These are phyloP conservation scores for Aristolochia californica DNA, from an alignment of 164 flowering plant genomes.

Conservation along the genomic window DNA sequence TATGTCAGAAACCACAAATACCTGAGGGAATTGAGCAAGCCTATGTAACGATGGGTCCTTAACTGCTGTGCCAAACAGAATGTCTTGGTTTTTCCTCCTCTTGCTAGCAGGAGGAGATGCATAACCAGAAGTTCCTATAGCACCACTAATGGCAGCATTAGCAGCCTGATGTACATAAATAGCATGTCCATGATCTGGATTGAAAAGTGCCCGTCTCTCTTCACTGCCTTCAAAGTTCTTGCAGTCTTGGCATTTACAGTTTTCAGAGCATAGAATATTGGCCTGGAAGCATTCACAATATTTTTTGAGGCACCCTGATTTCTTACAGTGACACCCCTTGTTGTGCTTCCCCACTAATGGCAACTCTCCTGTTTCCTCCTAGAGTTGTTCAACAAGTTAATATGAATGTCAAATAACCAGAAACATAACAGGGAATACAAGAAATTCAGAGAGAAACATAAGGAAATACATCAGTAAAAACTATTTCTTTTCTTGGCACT, in stretches of 20 bases:
- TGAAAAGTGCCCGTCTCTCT: constrained; percentile 85
- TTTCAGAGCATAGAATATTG: constrained; percentile 90
- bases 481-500: no score
- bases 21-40: constrained; percentile 58
- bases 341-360: constrained; percentile 69
- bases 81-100: constrained; percentile 69
- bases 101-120: constrained; percentile 63
- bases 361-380: constrained; percentile 71
- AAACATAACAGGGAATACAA: background rate
- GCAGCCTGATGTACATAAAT: constrained; percentile 88
- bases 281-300: constrained; percentile 99
- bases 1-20: constrained; percentile 13
- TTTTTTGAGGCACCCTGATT: constrained; percentile 95
- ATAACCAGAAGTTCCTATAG: constrained; percentile 89
- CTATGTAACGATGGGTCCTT: constrained; percentile 46
- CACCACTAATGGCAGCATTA: constrained; percentile 95
- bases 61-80: constrained; percentile 32
- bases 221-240: constrained; percentile 95
- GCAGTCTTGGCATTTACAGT: constrained; percentile 95
- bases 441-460: background rate
- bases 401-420: constrained; percentile 5
- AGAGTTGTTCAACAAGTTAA: constrained; percentile 6
- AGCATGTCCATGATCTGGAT: constrained; percentile 62
- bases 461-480: background rate
- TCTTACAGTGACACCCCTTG: constrained; percentile 98